Conservation (phyloP, 148 eudicot species). For the Vaccinium darrowii region DNA sequence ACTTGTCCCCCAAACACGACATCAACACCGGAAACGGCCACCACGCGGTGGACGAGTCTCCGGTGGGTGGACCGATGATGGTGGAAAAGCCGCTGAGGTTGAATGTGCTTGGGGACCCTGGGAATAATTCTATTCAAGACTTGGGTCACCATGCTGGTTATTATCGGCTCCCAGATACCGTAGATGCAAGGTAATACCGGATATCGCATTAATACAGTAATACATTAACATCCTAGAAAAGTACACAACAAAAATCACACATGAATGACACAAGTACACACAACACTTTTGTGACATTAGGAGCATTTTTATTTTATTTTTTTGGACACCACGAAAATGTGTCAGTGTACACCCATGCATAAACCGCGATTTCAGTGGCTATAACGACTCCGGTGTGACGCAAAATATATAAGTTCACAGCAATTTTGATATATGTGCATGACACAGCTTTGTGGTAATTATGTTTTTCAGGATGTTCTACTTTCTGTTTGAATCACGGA, state of each 20-base stretch:
- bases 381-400: no score
- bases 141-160: conserved; percentile 93
- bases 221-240: no score
- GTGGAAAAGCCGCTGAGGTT: conserved; percentile 50
- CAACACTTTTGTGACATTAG: no score
- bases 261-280: no score
- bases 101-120: conserved; percentile 42
- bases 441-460: not conserved
- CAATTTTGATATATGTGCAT: no score
- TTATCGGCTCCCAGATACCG: conserved; percentile 60
- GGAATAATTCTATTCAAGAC: conserved; percentile 40
- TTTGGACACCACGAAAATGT: no score
- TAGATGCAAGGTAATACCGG: conserved; percentile 54
- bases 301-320: no score
- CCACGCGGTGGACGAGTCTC: not conserved
- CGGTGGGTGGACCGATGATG: conserved; percentile 23
- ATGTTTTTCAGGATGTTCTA: conserved; percentile 69
- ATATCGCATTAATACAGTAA: not conserved
- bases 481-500: conserved; percentile 87
- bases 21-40: conserved; percentile 26
- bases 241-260: no score
- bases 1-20: conserved; percentile 58
- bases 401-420: no score
- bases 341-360: no score
- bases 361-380: no score